phyloP scores from a whole-genome alignment of 352 stramenopile species.

The Phytopythium cucurbitacearum region DNA sequence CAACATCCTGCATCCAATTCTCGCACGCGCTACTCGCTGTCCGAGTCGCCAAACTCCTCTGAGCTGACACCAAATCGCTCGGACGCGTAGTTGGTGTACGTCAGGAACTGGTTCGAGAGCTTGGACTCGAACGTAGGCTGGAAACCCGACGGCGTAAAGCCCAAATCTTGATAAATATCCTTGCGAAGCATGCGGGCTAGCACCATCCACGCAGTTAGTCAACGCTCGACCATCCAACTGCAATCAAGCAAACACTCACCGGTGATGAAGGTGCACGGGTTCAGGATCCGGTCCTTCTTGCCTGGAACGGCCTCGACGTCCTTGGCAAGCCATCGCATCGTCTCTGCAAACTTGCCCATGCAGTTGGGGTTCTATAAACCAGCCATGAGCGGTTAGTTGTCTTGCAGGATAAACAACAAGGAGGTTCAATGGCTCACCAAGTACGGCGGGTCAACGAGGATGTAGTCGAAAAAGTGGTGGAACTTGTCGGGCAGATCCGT shows the following conservation, averaged over 20 bases:
- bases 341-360: conserved; percentile 54
- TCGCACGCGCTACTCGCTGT: conserved; percentile 19
- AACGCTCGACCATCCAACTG: conserved; percentile 4
- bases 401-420: neutral
- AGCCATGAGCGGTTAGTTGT: neutral
- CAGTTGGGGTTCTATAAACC: conserved; percentile 37
- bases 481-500: conserved; percentile 41
- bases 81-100: conserved; percentile 57
- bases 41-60: conserved; percentile 34
- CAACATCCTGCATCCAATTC: neutral
- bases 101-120: conserved; percentile 57
- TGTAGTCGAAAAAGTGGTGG: conserved; percentile 56
- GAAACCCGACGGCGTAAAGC: conserved; percentile 42
- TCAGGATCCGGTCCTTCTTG: conserved; percentile 36
- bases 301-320: conserved; percentile 20
- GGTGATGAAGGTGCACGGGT: conserved; percentile 49
- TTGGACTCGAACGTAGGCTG: conserved; percentile 51
- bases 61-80: conserved; percentile 37
- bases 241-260: conserved; percentile 14
- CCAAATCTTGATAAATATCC: conserved; percentile 49
- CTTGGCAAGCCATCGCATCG: conserved; percentile 49
- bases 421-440: conserved; percentile 21
- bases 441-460: conserved; percentile 51
- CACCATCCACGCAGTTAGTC: neutral
- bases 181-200: conserved; percentile 44